These are phyloP conservation scores for Hanseniaspora jakobsenii DNA, from an alignment of 805 yeast species.

Conservation along the genomic window DNA sequence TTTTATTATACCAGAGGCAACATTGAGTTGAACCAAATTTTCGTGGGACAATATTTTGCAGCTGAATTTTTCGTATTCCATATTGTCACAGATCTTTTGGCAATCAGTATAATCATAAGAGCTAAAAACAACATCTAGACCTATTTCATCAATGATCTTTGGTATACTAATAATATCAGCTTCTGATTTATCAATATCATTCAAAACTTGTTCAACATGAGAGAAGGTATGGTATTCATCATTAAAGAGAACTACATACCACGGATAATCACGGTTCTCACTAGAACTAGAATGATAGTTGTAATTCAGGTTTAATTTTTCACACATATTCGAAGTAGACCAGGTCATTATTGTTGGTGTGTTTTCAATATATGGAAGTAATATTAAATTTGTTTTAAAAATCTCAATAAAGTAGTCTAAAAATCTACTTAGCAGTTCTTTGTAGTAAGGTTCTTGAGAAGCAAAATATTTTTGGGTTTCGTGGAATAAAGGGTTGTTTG, in stretches of 20 bases:
- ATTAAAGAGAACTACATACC: constrained; percentile 56
- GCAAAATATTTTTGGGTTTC: constrained; percentile 2
- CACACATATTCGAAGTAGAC: too few relatives aligned
- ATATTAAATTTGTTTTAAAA: constrained; percentile 27
- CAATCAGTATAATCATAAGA: not conserved
- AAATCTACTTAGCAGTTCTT: constrained; percentile 24
- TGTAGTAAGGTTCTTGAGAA: constrained; percentile 17
- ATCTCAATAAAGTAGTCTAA: constrained; percentile 35
- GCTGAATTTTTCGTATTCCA: constrained; percentile 3
- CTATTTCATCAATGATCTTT: not conserved
- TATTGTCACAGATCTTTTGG: not conserved
- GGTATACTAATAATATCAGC: not conserved
- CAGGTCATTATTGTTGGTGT: not conserved
- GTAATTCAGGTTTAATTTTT: too few relatives aligned
- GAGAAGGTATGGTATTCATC: constrained; percentile 59
- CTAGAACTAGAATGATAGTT: not conserved
- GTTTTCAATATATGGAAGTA: constrained; percentile 12
- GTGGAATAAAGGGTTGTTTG: constrained; percentile 13
- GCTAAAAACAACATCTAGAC: not conserved
- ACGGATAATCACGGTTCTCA: constrained; percentile 28
- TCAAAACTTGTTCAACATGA: constrained; percentile 41
- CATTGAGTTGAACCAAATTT: constrained; percentile 7
- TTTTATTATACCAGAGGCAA: constrained; percentile 27
- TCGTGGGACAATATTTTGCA: constrained; percentile 4
- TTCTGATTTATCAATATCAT: constrained; percentile 1